A percentile compares a stretch with the other conserved stretches of the same genome.
Evolutionary conservation across 2,329 filamentous ascomycete species (phyloP).

Genomic region (Diaporthe batatas): DNA sequence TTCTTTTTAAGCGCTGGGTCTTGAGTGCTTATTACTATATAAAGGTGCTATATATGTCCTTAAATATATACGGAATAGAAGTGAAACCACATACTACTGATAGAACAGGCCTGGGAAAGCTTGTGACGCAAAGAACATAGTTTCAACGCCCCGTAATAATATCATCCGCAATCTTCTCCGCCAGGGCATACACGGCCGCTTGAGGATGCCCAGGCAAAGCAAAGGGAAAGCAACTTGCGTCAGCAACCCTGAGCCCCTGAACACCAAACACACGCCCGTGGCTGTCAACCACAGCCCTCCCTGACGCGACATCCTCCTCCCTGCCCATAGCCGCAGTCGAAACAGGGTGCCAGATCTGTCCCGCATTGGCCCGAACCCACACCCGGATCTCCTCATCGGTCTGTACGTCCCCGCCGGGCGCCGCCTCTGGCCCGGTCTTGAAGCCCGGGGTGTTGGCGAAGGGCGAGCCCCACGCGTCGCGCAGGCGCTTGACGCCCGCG

Average conservation of each 20-base stretch:
- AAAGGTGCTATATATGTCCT: too few species aligned
- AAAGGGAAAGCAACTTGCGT: slow-evolving; percentile 63
- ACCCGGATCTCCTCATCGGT: slow-evolving; percentile 45
- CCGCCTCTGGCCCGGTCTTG: slow-evolving; percentile 48
- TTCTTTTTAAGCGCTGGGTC: too few species aligned
- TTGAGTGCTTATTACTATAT: too few species aligned
- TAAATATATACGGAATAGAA: too few species aligned
- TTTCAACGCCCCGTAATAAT: background rate
- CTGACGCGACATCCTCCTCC: slow-evolving; percentile 47
- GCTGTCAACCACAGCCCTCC: slow-evolving; percentile 56
- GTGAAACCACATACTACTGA: too few species aligned
- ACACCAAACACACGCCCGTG: slow-evolving; percentile 62
- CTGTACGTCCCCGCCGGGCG: slow-evolving; percentile 50
- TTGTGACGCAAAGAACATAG: background rate
- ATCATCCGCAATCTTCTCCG: slow-evolving; percentile 50
- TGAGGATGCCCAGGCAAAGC: slow-evolving; percentile 62
- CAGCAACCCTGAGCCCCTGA: slow-evolving; percentile 59
- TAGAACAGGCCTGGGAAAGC: too few species aligned
- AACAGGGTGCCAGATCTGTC: slow-evolving; percentile 51
- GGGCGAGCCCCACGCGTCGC: slow-evolving; percentile 28
- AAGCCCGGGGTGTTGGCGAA: slow-evolving; percentile 43
- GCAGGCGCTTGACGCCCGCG: slow-evolving; percentile 48
- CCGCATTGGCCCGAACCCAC: slow-evolving; percentile 46
- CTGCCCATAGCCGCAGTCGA: slow-evolving; percentile 61
- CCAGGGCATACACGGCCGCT: slow-evolving; percentile 65